A percentile compares a stretch with the other conserved stretches of the same genome.
Evolutionary conservation across 208 protist species (phyloP).

Genomic region (Acanthamoeba lenticulata): DNA sequence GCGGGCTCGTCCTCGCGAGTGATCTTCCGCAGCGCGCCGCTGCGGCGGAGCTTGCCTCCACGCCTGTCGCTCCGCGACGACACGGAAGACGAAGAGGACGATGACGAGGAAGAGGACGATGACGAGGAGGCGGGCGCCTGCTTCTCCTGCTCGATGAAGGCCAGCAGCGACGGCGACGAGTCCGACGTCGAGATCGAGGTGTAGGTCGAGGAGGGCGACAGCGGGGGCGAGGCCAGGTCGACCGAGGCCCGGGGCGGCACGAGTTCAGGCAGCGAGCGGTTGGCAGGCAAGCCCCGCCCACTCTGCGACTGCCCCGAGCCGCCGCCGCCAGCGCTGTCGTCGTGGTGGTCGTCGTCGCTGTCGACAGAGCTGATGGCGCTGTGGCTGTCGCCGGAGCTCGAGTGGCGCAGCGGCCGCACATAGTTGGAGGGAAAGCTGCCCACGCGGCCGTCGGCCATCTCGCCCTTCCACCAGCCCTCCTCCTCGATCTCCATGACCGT

Average conservation of each 20-base stretch:
- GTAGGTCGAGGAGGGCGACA: not conserved
- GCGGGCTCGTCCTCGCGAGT: not conserved
- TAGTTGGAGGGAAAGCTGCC: constrained; percentile 7
- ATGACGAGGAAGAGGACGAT: no score
- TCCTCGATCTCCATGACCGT: not conserved
- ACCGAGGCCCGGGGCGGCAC: not conserved
- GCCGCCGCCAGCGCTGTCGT: not conserved
- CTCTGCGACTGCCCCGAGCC: no score
- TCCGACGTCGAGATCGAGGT: not conserved
- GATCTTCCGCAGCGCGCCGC: not conserved
- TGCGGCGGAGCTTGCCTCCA: not conserved
- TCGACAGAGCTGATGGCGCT: not conserved
- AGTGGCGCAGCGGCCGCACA: not conserved
- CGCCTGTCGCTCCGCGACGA: not conserved
- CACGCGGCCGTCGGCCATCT: not conserved
- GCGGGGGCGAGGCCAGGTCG: not conserved
- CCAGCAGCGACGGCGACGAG: not conserved
- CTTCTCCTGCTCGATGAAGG: not conserved
- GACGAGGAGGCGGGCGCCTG: not conserved
- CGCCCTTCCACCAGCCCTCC: constrained; percentile 26
- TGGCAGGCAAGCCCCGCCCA: no score
- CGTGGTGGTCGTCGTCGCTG: not conserved
- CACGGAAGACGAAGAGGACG: no score
- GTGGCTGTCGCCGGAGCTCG: not conserved
- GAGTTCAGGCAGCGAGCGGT: not conserved